Percentiles rank a stretch among this genome's conserved stretches.
These are phyloP conservation scores for Iodosphaeria phyllophila DNA, from an alignment of 2,329 filamentous ascomycete genomes.

Conservation along the genomic window DNA sequence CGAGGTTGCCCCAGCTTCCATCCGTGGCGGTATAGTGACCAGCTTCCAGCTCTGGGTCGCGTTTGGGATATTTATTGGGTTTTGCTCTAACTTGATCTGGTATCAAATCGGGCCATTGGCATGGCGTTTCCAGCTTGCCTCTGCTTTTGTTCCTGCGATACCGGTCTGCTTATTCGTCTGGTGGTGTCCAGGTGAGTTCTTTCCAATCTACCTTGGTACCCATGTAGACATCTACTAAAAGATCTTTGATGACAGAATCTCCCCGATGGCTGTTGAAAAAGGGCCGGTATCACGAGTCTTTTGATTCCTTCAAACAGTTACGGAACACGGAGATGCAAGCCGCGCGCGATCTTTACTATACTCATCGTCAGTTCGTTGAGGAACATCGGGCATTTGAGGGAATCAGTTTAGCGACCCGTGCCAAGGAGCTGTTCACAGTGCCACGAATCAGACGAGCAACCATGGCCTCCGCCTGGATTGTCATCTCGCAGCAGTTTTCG, in stretches of 20 bases:
- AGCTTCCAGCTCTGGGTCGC: conserved; percentile 35
- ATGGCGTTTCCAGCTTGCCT: conserved; percentile 46
- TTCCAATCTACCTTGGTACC: too few relatives aligned
- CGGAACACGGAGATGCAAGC: conserved; percentile 41
- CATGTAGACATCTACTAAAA: too few relatives aligned
- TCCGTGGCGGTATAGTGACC: conserved; percentile 34
- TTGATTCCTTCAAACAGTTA: conserved; percentile 32
- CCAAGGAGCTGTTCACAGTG: conserved; percentile 33
- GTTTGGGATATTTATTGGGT: conserved; percentile 49
- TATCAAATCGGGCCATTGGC: conserved; percentile 36
- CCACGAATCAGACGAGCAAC: conserved; percentile 41
- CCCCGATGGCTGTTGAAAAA: conserved; percentile 51
- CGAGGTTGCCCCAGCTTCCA: conserved; percentile 30
- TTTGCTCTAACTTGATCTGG: conserved; percentile 44
- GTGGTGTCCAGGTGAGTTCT: conserved; percentile 29
- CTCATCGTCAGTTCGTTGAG: conserved; percentile 26
- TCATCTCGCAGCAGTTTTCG: conserved; percentile 47
- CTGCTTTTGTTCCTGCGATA: conserved; percentile 45
- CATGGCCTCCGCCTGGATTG: conserved; percentile 46
- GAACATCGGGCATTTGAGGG: background rate
- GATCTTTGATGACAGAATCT: too few relatives aligned
- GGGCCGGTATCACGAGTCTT: conserved; percentile 32
- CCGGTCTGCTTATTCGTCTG: conserved; percentile 37
- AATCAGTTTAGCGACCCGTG: too few relatives aligned
- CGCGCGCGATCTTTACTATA: conserved; percentile 41